Evolutionary conservation across 331 rosid species (phyloP).

Genomic region (Rhamnella rubrinervis): DNA sequence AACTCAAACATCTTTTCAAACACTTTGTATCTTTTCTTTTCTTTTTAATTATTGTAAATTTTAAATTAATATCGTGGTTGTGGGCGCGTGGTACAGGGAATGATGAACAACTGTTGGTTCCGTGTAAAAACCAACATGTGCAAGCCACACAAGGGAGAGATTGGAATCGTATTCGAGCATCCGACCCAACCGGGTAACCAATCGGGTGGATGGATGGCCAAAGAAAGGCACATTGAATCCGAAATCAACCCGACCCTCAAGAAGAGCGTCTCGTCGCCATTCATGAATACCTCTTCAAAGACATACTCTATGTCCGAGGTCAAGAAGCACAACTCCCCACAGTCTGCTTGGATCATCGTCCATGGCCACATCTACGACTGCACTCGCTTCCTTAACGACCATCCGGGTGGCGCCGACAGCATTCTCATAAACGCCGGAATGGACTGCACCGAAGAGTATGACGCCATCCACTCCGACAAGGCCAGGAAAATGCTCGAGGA

Average conservation of each 20-base stretch:
- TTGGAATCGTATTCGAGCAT: conserved; percentile 74
- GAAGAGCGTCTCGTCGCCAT: conserved; percentile 63
- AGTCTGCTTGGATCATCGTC: conserved; percentile 76
- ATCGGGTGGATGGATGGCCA: conserved; percentile 92
- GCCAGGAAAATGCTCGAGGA: conserved; percentile 75
- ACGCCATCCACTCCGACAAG: conserved; percentile 85
- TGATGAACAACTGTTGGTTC: conserved; percentile 99
- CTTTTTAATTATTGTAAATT: not conserved
- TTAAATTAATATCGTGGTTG: not conserved
- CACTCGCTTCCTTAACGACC: conserved; percentile 71
- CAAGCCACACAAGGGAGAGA: conserved; percentile 64
- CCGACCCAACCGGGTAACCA: conserved; percentile 81
- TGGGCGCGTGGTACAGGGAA: conserved; percentile 47
- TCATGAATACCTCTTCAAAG: conserved; percentile 56
- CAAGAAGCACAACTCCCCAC: conserved; percentile 43
- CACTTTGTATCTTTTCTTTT: not conserved
- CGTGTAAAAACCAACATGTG: conserved; percentile 62
- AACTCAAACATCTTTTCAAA: too few species aligned
- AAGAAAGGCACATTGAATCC: conserved; percentile 44
- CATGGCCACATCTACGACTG: conserved; percentile 74
- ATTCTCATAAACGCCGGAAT: conserved; percentile 85
- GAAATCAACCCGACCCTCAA: conserved; percentile 39
- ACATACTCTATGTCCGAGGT: conserved; percentile 59
- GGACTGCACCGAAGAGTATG: conserved; percentile 90
- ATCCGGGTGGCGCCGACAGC: conserved; percentile 89